Evolutionary conservation across 306 rosid genomes (phyloP), one percentile per base, ranked within the genome.

Genomic region (Trichosanthes cucumerina): DNA sequence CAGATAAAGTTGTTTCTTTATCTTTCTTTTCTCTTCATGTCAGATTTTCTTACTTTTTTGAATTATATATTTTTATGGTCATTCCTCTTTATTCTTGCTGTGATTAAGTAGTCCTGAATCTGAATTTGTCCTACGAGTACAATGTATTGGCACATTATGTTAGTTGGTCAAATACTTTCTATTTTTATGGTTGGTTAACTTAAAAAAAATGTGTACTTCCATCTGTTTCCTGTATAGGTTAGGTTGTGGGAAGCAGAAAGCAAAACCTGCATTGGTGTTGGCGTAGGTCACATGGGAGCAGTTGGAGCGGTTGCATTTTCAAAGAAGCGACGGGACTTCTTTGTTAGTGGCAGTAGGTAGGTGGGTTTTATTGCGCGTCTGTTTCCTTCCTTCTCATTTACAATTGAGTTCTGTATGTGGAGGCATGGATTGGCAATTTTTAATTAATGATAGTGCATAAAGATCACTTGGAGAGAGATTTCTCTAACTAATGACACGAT

Each of bases 341-440:
- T 95, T 80, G 90, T 95, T 69, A 91, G 98, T 84, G 98, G 98
- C 82, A 92, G 98, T 76, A 84, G 97, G 98, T 95, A 80, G 74
- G 93, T 77, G 36, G 59, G 79, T 84, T 82, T 79, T 19, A 47
- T 33, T 50, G 9, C 36, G 23, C 57, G 41, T 21, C 24, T 59
- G 43, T 26, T 44, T 14, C 21, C 39, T 44, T 14, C 21, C 19
- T 80, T 76, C 12, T 68, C 34, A 14, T 71, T 46, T 46, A 24
- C 23, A 24, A 13, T 46, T 47, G 58, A 8, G 23, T 71, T 72
- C 7, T 46, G 58, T 26, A 47, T 47, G 23, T 46, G 38, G 23
- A 44, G 76, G 53, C 76, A 43, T 43, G 52, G 34, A 6, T n/a
- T 44, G 6, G 76, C 54, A 38, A 66, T 24, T 43, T 44, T 70